Evolutionary conservation across 2,329 filamentous ascomycete species (phyloP), one percentile per base, ranked within the genome.

Genomic region (Exophiala lecanii-corni): DNA sequence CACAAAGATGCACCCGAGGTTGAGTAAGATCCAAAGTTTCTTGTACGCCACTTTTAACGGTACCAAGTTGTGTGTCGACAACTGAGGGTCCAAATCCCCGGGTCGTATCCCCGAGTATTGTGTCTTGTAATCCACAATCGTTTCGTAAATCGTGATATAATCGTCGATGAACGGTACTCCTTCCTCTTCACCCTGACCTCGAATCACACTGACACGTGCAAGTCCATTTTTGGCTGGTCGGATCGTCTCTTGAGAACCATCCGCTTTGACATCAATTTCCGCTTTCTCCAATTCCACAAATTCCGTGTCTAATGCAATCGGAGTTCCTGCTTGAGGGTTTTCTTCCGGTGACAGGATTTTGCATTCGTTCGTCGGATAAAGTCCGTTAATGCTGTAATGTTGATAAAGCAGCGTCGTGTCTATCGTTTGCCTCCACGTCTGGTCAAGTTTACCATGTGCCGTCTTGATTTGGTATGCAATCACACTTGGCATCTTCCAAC

Each of bases 21-120:
- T 98, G 21, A 98, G 77, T 13, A 98, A 75, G 12, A 97, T 79
- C 94, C 94, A 98, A 20, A 98, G 80, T 64, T 96, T 96, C 68
- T 98, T 98, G 73, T 97, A 98, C 1, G 87, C 89, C 45, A 86
- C 78, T 62, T 98, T 98, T 30, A 97, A 74, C 2, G 85, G 78
- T 6, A 97, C 82, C 0, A 97, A 77, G 41, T 88, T 87, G 64
- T 95, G 91, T 41, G 76, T 78, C 32, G 85, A 86, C n/a, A 78
- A 74, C 43, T 80, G 75, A 18, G 84, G 81, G 55, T 95, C 89
- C 6, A 98, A 73, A 59, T 98, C 92, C 16, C 84, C 83, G 1
- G 83, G 78, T 3, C 83, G 84, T 55, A 98, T 94, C 31, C 92
- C 92, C 0, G 91, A 97, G 69, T 88, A 97, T 33, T 85, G 83